Evolutionary conservation across 495 filamentous ascomycete genomes (phyloP).

Genomic region (Aspergillus baeticus): DNA sequence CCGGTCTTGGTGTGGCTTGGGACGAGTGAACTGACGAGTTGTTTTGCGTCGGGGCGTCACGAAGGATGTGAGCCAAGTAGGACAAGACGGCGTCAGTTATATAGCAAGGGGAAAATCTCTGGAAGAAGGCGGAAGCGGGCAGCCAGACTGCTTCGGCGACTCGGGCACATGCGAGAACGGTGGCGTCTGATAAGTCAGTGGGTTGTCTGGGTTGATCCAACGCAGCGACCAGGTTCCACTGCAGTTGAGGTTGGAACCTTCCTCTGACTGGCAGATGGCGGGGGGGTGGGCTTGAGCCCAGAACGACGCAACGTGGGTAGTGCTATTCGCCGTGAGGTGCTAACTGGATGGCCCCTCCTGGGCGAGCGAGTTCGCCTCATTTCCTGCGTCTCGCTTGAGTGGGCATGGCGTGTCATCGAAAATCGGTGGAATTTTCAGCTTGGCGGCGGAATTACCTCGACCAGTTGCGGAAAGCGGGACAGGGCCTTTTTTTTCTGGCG

Average conservation of each 20-base stretch:
- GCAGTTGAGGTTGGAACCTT: neutral
- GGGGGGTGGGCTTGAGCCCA: slow-evolving; percentile 2
- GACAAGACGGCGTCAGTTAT: slow-evolving; percentile 21
- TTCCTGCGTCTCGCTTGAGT: slow-evolving; percentile 4
- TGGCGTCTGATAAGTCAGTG: slow-evolving; percentile 28
- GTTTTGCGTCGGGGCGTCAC: slow-evolving; percentile 21
- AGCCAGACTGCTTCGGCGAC: slow-evolving; percentile 14
- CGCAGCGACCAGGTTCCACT: slow-evolving; percentile 17
- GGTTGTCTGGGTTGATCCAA: slow-evolving; percentile 18
- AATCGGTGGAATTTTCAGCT: slow-evolving; percentile 2
- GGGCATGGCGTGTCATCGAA: neutral
- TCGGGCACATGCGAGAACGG: slow-evolving; percentile 26
- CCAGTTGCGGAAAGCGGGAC: slow-evolving; percentile 18
- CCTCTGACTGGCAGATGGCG: slow-evolving; percentile 14
- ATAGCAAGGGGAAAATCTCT: slow-evolving; percentile 26
- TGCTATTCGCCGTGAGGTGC: slow-evolving; percentile 9
- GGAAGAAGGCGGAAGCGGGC: slow-evolving; percentile 17
- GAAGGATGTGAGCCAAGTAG: slow-evolving; percentile 24
- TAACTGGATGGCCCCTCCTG: neutral
- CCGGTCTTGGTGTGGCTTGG: slow-evolving; percentile 8
- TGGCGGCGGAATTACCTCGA: slow-evolving; percentile 14
- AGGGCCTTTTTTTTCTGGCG: neutral
- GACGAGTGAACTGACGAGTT: slow-evolving; percentile 7
- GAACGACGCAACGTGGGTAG: slow-evolving; percentile 1
- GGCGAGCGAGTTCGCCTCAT: neutral